These are phyloP conservation scores for Coprinellus micaceus DNA, from an alignment of 768 basidiomycete species.

Conservation along the genomic window DNA sequence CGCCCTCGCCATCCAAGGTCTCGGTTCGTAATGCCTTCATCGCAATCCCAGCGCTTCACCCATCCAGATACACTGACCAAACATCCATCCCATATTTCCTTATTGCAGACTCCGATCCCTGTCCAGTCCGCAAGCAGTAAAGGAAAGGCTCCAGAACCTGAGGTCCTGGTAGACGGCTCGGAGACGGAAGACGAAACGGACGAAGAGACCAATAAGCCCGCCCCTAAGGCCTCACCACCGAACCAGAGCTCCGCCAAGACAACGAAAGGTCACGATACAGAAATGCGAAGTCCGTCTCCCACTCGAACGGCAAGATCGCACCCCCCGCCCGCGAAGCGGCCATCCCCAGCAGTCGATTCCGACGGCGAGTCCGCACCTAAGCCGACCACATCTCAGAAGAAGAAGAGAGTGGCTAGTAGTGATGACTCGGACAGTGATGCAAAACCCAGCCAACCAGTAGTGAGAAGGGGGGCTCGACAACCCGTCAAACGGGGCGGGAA, in stretches of 20 bases:
- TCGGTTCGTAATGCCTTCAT: background rate
- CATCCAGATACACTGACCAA: background rate
- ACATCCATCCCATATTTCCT: too few species aligned
- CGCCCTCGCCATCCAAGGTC: background rate
- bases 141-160: constrained; percentile 32
- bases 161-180: background rate
- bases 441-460: constrained; percentile 36
- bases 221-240: background rate
- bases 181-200: constrained; percentile 5
- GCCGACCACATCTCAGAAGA: background rate
- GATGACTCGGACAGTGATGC: constrained; percentile 61
- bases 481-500: constrained; percentile 75
- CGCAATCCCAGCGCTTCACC: background rate
- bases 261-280: background rate
- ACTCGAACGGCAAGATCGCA: background rate
- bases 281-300: background rate
- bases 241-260: background rate
- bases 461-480: constrained; percentile 58
- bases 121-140: constrained; percentile 19
- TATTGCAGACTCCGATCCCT: too few species aligned
- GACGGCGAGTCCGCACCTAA: background rate
- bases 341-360: background rate
- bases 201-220: constrained; percentile 9
- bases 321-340: background rate
- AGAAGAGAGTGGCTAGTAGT: constrained; percentile 23